phyloP scores from a whole-genome alignment of 495 filamentous ascomycete genomes.

The Lepraria neglecta region DNA sequence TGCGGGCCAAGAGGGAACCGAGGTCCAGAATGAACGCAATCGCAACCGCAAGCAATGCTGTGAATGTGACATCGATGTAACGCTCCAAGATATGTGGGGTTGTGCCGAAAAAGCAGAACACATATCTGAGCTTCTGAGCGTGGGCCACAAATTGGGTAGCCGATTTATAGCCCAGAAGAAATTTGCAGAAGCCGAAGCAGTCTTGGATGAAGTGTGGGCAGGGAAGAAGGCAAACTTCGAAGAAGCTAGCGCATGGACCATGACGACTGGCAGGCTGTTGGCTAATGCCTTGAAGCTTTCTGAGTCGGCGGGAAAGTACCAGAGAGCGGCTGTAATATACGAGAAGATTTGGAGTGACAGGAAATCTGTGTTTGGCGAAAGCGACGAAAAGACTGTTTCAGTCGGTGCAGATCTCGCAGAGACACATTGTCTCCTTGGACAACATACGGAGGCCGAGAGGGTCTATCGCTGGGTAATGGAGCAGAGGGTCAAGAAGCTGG shows the following conservation, averaged over 20 bases:
- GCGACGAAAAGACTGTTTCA: neutral
- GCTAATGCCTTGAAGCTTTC: neutral
- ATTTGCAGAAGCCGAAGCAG: neutral
- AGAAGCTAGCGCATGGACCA: neutral
- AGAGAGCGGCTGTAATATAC: neutral
- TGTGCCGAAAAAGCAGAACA: neutral
- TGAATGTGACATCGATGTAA: neutral
- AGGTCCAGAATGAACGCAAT: neutral
- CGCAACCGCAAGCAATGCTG: neutral
- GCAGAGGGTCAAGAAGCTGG: neutral
- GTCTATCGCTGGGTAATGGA: conserved; percentile 10
- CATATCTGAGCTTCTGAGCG: neutral
- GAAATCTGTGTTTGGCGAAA: neutral
- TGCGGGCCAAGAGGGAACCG: neutral
- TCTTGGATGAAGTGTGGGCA: conserved; percentile 8
- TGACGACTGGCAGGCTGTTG: conserved; percentile 7
- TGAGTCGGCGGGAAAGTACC: neutral
- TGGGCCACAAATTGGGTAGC: conserved; percentile 7
- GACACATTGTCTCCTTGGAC: neutral
- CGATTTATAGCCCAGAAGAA: neutral
- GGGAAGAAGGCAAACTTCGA: neutral
- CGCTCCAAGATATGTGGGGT: conserved; percentile 1
- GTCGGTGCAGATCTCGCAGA: conserved; percentile 1
- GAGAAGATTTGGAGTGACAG: neutral
- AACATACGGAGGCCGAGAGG: neutral